These are phyloP conservation scores for Voacanga thouarsii DNA, from an alignment of 257 asterid species.

Conservation along the genomic window DNA sequence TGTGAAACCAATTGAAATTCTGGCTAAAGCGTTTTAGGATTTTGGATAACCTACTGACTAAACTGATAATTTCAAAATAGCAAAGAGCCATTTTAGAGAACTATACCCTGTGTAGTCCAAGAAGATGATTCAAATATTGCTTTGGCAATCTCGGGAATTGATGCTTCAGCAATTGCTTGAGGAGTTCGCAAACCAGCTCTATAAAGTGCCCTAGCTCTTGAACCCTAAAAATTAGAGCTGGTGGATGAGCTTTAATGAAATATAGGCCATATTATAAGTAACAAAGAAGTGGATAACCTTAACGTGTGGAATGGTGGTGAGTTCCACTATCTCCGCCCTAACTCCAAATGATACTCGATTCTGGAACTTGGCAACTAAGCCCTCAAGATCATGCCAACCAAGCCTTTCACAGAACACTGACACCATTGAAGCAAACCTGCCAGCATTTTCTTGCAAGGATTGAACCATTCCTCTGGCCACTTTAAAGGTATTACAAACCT, in stretches of 20 bases:
- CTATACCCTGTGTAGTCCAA: slow-evolving; percentile 69
- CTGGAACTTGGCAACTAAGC: slow-evolving; percentile 85
- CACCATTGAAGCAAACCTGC: slow-evolving; percentile 99
- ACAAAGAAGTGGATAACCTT: slow-evolving; percentile 49
- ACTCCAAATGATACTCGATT: slow-evolving; percentile 98
- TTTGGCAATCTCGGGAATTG: slow-evolving; percentile 79
- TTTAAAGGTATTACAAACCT: slow-evolving; percentile 82
- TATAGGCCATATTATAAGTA: slow-evolving; percentile 5
- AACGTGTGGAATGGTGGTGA: slow-evolving; percentile 84
- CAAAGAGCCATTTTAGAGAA: slow-evolving; percentile 4
- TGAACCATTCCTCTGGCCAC: slow-evolving; percentile 99
- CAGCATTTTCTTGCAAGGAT: slow-evolving; percentile 97
- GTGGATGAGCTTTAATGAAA: slow-evolving; percentile 22
- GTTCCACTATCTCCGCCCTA: slow-evolving; percentile 96
- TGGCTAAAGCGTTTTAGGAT: not conserved
- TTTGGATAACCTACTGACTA: not conserved
- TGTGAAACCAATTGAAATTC: not conserved
- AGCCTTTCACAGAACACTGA: slow-evolving; percentile 98
- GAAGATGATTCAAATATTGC: slow-evolving; percentile 88
- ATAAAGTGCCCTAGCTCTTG: slow-evolving; percentile 98
- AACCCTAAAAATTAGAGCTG: slow-evolving; percentile 54
- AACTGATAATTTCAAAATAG: not conserved
- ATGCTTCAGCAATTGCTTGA: slow-evolving; percentile 95
- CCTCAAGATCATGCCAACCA: slow-evolving; percentile 97
- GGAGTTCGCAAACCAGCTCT: slow-evolving; percentile 94